Conservation (phyloP, 805 yeast species). For the Metschnikowia drakensbergensis region DNA sequence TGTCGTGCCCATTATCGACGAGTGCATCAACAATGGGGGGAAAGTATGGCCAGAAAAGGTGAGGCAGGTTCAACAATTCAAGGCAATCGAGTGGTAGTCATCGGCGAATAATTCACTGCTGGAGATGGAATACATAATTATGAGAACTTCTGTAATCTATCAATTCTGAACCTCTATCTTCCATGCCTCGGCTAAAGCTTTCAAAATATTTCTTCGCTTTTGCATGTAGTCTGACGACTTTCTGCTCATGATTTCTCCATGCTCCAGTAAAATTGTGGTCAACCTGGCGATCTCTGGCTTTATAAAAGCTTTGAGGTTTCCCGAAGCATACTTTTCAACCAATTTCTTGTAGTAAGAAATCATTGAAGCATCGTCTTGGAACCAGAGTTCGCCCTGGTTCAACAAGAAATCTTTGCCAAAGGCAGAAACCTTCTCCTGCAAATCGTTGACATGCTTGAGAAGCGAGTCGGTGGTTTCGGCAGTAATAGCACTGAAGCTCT, state of each 20-base stretch:
- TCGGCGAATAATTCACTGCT: not conserved
- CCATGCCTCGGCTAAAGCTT: conserved; percentile 7
- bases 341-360: conserved; percentile 48
- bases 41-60: conserved; percentile 69
- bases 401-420: conserved; percentile 13
- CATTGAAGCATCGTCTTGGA: conserved; percentile 19
- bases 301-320: conserved; percentile 40
- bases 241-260: conserved; percentile 31
- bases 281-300: conserved; percentile 33
- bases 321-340: conserved; percentile 41
- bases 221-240: conserved; percentile 49
- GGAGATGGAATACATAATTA: not conserved
- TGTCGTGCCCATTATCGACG: conserved; percentile 68
- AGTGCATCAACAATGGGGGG: conserved; percentile 65
- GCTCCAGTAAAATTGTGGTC: conserved; percentile 35
- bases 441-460: conserved; percentile 7
- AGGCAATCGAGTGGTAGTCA: conserved; percentile 49
- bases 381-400: conserved; percentile 11
- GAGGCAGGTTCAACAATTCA: conserved; percentile 54
- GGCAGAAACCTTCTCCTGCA: conserved; percentile 11
- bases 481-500: conserved; percentile 1
- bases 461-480: conserved; percentile 6
- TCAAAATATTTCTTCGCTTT: conserved; percentile 50
- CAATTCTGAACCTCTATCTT: not conserved
- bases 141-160: not conserved